Base-by-base conservation (phyloP, 2,329 filamentous ascomycete genomes). In the Calonectria naviculata region DNA sequence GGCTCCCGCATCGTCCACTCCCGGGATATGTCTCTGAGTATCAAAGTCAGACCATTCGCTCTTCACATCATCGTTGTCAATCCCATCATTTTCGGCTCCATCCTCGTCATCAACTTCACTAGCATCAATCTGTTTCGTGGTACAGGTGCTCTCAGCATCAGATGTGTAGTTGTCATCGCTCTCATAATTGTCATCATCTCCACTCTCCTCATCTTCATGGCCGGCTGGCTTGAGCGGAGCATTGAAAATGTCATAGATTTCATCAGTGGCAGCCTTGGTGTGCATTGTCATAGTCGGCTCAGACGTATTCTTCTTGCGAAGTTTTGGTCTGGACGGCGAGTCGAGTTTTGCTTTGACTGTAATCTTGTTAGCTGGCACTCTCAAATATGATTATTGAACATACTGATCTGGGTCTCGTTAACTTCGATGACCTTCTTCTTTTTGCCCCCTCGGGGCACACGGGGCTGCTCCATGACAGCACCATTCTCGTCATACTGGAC, bases 231-330 rank as follows among this genome's bases (percentile, higher is more conserved):
- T 71, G 75, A 81, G 65, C 2, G 97, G 96, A 69, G 97, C 94
- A 79, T 97, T 98, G 84, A 98, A 99, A 58, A 99, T 94, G 69
- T 95, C 95, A 79, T 98, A 98, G 64, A 99, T 98, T 77, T 99
- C 97, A 77, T 98, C 95, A 73, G 96, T 98, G 5, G 97, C 97
- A 74, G 97, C 96, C 77, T 91, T 94, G 15, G 97, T 99, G 80
- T 98, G 95, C 75, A 99, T 90, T 0, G 97, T 99, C 95, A 99
- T 98, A 2, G 97, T 99, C n/a, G 95, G 94, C 82, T 98, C 96
- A 63, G 89, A 86, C 2, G 83, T 75, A 76, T 92, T 92, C 81
- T 93, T 97, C 82, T 94, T 94, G 74, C 92, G 93, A 67, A 96
- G 88, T 82, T 97, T 98, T 5, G 91, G 92, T n/a, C 92, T 90